Conservation (phyloP, 2,329 filamentous ascomycete species). For the Talaromyces rugulosus region DNA sequence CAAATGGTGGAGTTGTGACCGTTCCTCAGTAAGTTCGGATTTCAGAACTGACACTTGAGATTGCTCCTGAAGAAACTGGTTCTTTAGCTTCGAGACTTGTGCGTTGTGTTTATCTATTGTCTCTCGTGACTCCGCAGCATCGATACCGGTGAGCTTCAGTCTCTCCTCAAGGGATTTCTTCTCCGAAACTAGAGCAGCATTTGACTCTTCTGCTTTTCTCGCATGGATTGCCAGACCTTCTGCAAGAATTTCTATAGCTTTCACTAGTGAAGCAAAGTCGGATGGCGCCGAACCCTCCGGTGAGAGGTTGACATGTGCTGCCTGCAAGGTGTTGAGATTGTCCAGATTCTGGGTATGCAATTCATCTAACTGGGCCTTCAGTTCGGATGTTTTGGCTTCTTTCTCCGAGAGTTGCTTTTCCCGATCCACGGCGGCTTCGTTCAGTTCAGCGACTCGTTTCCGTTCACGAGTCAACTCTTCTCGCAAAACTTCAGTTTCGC, state of each 20-base stretch:
- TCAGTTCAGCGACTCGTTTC: slow-evolving; percentile 57
- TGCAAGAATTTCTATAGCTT: slow-evolving; percentile 56
- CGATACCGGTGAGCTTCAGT: slow-evolving; percentile 53
- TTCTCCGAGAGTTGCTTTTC: slow-evolving; percentile 47
- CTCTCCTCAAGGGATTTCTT: slow-evolving; percentile 57
- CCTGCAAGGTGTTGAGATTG: slow-evolving; percentile 53
- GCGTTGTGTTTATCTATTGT: slow-evolving; percentile 52
- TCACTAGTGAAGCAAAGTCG: slow-evolving; percentile 56
- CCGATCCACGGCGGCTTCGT: slow-evolving; percentile 53
- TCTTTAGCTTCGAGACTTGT: slow-evolving; percentile 49
- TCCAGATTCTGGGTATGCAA: slow-evolving; percentile 51
- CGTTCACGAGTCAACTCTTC: slow-evolving; percentile 58
- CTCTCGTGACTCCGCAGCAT: slow-evolving; percentile 54
- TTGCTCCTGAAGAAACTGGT: slow-evolving; percentile 49
- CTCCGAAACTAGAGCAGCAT: slow-evolving; percentile 59
- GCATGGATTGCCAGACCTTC: slow-evolving; percentile 58
- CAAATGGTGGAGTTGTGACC: slow-evolving; percentile 64
- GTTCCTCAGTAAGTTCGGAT: slow-evolving; percentile 59
- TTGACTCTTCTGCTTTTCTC: slow-evolving; percentile 57
- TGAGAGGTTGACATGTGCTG: slow-evolving; percentile 57
- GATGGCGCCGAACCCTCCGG: slow-evolving; percentile 51
- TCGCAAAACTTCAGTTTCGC: slow-evolving; percentile 52
- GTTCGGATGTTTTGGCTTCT: slow-evolving; percentile 39
- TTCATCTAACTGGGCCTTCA: slow-evolving; percentile 49
- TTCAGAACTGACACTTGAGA: slow-evolving; percentile 44